A percentile compares a stretch with the other conserved stretches of the same genome.
Evolutionary conservation across 345 rosid genomes (phyloP).

Genomic region (Salix caprea): DNA sequence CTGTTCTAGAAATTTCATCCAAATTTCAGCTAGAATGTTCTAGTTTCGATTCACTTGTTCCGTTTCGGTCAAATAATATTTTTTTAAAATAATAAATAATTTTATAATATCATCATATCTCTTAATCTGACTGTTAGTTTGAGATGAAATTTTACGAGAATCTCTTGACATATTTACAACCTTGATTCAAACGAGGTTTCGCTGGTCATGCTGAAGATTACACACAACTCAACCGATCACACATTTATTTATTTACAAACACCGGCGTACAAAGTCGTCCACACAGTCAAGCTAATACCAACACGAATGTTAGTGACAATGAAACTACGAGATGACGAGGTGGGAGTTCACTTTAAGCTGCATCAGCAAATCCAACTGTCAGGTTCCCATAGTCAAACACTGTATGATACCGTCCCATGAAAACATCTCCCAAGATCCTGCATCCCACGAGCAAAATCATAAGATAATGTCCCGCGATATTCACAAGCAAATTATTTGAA

Average conservation of each 20-base stretch:
- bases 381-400: conserved; percentile 30
- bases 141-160: no score
- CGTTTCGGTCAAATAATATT: no score
- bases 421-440: conserved; percentile 35
- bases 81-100: no score
- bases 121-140: accelerated
- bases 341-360: conserved; percentile 14
- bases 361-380: conserved; percentile 31
- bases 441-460: conserved; percentile 1
- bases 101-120: no score
- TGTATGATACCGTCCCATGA: conserved; percentile 35
- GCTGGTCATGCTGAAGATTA: no score
- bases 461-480: background rate
- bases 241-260: no score
- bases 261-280: background rate
- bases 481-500: background rate
- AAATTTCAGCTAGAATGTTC: no score
- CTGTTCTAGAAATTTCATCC: no score
- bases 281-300: background rate
- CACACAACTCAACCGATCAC: no score
- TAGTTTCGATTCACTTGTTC: accelerated
- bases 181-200: no score
- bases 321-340: background rate
- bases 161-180: no score
- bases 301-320: background rate